phyloP scores from a whole-genome alignment of 352 stramenopile species.

The Pythium chondricola region DNA sequence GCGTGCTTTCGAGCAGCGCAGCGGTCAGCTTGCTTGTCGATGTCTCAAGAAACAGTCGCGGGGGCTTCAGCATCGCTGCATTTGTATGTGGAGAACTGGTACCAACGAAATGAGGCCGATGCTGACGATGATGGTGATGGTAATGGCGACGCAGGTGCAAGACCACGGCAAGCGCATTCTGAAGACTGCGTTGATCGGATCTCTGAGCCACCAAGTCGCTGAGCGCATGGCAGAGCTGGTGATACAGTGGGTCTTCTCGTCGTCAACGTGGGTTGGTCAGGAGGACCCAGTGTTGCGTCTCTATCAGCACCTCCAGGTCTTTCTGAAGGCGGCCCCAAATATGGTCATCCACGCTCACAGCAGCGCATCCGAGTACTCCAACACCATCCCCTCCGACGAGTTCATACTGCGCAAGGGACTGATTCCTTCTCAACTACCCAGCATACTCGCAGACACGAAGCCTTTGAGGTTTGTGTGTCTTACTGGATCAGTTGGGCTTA shows the following conservation, averaged over 20 bases:
- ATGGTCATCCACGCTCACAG: slow-evolving; percentile 19
- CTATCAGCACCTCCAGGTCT: slow-evolving; percentile 25
- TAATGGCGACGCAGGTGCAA: slow-evolving; percentile 2
- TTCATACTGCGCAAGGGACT: slow-evolving; percentile 57
- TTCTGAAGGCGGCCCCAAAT: slow-evolving; percentile 25
- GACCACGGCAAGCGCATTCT: slow-evolving; percentile 17
- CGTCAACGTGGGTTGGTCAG: too few relatives aligned
- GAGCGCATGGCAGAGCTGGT: slow-evolving; percentile 33
- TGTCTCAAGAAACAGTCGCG: slow-evolving; percentile 1
- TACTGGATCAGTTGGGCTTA: slow-evolving; percentile 26
- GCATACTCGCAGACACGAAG: slow-evolving; percentile 9
- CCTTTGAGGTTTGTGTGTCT: slow-evolving; percentile 38
- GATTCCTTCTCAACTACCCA: slow-evolving; percentile 33
- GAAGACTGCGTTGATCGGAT: slow-evolving; percentile 27
- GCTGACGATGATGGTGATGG: not conserved
- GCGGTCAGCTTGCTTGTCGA: too few relatives aligned
- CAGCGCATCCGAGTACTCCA: slow-evolving; percentile 24
- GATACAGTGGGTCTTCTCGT: slow-evolving; percentile 43
- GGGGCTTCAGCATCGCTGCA: too few relatives aligned
- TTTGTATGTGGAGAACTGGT: not conserved
- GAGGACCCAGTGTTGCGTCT: slow-evolving; percentile 6
- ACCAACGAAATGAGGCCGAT: not conserved
- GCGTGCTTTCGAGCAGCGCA: too few relatives aligned
- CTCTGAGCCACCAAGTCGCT: slow-evolving; percentile 23
- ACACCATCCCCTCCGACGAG: slow-evolving; percentile 28